Evolutionary conservation across 2,329 filamentous ascomycete species (phyloP).

Genomic region (Alternaria arbusti): DNA sequence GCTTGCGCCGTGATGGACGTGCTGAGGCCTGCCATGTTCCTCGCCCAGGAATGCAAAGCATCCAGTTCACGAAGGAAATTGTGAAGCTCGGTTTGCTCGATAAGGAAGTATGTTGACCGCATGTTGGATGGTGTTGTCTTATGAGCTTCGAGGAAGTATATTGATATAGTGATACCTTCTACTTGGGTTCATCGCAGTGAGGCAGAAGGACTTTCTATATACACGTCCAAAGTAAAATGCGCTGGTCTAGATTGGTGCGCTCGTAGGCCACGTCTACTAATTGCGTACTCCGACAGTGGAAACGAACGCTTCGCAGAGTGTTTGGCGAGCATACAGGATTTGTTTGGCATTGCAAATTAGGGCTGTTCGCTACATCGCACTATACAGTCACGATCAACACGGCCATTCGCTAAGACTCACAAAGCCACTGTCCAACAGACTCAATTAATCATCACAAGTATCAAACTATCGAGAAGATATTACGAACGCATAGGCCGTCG

Average conservation of each 20-base stretch:
- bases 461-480: no score
- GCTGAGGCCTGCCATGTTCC: not conserved
- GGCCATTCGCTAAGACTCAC: no score
- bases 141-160: not conserved
- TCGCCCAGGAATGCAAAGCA: not conserved
- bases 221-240: not conserved
- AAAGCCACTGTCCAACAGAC: no score
- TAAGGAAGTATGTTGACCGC: not conserved
- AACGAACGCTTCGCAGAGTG: not conserved
- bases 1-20: not conserved
- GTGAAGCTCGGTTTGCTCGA: not conserved
- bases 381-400: not conserved
- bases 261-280: not conserved
- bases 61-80: not conserved
- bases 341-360: not conserved
- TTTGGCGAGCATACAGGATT: not conserved
- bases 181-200: no score
- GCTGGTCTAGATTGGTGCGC: not conserved
- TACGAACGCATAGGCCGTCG: no score
- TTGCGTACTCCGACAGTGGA: not conserved
- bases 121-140: not conserved
- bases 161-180: no score
- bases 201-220: no score
- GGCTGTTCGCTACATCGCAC: not conserved
- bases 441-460: no score